Base-by-base conservation (phyloP, 179 eudicot genomes). In the Corrigiola litoralis region DNA sequence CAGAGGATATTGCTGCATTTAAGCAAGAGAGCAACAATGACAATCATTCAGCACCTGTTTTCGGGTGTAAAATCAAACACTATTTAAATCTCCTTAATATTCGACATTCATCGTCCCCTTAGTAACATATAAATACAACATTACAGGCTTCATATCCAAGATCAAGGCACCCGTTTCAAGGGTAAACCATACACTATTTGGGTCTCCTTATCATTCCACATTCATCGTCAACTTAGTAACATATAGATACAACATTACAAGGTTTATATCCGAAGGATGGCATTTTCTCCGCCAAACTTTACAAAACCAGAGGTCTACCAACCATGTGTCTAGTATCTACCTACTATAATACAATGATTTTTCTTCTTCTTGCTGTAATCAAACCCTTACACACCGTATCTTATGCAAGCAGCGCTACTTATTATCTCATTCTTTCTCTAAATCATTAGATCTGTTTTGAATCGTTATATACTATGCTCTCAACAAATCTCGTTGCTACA, bases 281-380 rank as follows among this genome's bases (percentile, higher is more conserved):
- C 65, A 61, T 42, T 41, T 45, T 42, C 42, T 60, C 24, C 25
- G 65, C 65, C 65, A 61, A n/a, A 27, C 52, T 61, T 44, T n/a
- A 45, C 65, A 61, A 44, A 44, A 44, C n/a, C 23, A 6, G 29
- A 24, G 47, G 5, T 40, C 45, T 44, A 28, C 37, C 28, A 41
- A 60, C 51, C 51, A 44, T 44, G 12, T 13, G 47, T 59, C 24
- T 20, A 24, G n/a, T n/a, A n/a, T n/a, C n/a, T n/a, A n/a, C n/a
- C n/a, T n/a, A n/a, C n/a, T 61, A 29, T 61, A 61, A 59, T 42
- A 28, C 64, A 46, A 48, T 41, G n/a, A 5, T 58, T 25, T 59
- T 38, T 38, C 6, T 9, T 9, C 31, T 45, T 17, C 40, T 40
- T 61, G 38, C 52, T 61, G 41, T 45, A 24, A 42, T 61, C 51